Evolutionary conservation across 495 filamentous ascomycete species (phyloP).

Genomic region (Trichoderma reesei): DNA sequence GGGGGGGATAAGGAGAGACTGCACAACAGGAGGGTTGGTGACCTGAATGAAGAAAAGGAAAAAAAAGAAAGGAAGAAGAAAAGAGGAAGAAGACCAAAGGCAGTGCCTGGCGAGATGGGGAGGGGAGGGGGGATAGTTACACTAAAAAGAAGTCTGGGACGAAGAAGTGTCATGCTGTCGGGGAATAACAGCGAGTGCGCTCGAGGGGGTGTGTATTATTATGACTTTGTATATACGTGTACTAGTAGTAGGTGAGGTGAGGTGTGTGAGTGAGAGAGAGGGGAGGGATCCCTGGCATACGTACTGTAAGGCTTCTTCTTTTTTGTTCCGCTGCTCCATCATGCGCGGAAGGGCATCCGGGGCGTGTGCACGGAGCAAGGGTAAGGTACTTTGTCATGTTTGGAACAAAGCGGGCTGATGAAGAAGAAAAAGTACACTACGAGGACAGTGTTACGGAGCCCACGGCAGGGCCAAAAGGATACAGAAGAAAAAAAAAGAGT

Average conservation of each 20-base stretch:
- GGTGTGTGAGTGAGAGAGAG: no score
- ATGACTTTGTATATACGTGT: no score
- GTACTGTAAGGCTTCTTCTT: no score
- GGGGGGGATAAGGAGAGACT: neutral
- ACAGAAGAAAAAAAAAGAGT: neutral
- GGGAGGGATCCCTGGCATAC: neutral
- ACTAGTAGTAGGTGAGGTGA: no score
- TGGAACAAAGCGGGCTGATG: no score
- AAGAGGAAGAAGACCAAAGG: neutral
- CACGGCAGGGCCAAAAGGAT: no score
- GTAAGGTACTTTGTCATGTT: neutral
- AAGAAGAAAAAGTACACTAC: no score
- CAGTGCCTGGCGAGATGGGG: neutral
- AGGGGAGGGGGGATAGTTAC: neutral
- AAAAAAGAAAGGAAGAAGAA: neutral
- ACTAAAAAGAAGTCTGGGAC: neutral
- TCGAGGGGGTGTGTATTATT: neutral
- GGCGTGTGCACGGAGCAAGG: neutral
- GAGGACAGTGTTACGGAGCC: no score
- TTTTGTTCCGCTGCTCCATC: neutral
- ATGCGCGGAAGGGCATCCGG: slow-evolving; percentile 7
- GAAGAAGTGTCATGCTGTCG: neutral
- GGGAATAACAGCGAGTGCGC: neutral
- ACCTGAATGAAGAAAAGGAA: neutral
- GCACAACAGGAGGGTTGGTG: neutral